Evolutionary conservation across 2,329 filamentous ascomycete species (phyloP).

Genomic region (Chaetomium globosum): DNA sequence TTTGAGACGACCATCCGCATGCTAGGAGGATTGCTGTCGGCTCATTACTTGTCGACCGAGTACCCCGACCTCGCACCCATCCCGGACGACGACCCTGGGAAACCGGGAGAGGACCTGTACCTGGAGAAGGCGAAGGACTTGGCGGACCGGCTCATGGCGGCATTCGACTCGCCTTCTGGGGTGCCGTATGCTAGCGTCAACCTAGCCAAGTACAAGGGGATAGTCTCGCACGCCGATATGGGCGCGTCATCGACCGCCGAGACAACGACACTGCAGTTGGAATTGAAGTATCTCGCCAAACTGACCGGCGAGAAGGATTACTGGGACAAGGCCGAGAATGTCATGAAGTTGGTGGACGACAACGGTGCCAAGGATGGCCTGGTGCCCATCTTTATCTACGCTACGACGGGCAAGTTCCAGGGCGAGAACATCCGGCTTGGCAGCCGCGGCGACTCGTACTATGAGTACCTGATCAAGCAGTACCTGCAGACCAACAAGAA

Average conservation of each 20-base stretch:
- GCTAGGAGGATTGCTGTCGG: slow-evolving; percentile 88
- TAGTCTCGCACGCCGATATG: slow-evolving; percentile 78
- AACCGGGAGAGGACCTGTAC: slow-evolving; percentile 84
- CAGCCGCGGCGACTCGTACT: slow-evolving; percentile 95
- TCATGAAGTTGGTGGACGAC: slow-evolving; percentile 87
- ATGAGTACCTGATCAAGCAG: slow-evolving; percentile 98
- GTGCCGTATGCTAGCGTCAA: slow-evolving; percentile 91
- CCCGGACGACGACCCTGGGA: slow-evolving; percentile 69
- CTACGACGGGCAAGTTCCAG: slow-evolving; percentile 75
- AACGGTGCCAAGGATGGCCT: slow-evolving; percentile 79
- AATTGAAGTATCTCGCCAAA: slow-evolving; percentile 96
- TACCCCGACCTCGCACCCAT: slow-evolving; percentile 80
- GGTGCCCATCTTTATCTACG: slow-evolving; percentile 87
- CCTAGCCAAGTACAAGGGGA: slow-evolving; percentile 72
- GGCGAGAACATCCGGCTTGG: slow-evolving; percentile 87
- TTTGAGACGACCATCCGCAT: slow-evolving; percentile 98
- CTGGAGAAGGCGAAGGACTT: slow-evolving; percentile 94
- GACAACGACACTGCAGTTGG: slow-evolving; percentile 86
- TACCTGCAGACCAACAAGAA: slow-evolving; percentile 89
- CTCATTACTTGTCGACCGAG: slow-evolving; percentile 87
- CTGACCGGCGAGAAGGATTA: slow-evolving; percentile 89
- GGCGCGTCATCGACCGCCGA: slow-evolving; percentile 94
- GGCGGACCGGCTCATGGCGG: slow-evolving; percentile 81
- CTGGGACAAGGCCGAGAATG: slow-evolving; percentile 88
- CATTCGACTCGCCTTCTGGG: slow-evolving; percentile 84